These are phyloP conservation scores for Fusarium sp. DNA, from an alignment of 2,329 filamentous ascomycete species.

Conservation along the genomic window DNA sequence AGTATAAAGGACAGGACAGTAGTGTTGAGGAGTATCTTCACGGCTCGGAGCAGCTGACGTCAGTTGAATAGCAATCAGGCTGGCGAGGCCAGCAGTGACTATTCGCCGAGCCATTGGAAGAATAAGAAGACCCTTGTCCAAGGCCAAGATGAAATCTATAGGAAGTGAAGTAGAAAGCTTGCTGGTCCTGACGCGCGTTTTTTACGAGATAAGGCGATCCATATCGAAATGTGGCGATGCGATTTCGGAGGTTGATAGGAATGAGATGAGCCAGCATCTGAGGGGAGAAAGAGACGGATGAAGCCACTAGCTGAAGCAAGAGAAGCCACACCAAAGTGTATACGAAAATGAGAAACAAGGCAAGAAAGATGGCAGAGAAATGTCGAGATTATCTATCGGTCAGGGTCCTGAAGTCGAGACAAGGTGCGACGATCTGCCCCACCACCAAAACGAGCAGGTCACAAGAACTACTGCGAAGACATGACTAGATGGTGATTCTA, in stretches of 20 bases:
- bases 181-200: slow-evolving; percentile 17
- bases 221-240: slow-evolving; percentile 30
- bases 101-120: slow-evolving; percentile 32
- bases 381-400: slow-evolving; percentile 28
- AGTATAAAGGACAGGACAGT: slow-evolving; percentile 42
- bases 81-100: slow-evolving; percentile 21
- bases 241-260: slow-evolving; percentile 22
- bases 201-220: slow-evolving; percentile 28
- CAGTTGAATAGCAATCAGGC: slow-evolving; percentile 13
- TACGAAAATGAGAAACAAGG: slow-evolving; percentile 6
- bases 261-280: slow-evolving; percentile 18
- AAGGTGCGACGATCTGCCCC: slow-evolving; percentile 36
- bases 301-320: not conserved
- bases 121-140: not conserved
- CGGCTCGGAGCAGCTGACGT: slow-evolving; percentile 30
- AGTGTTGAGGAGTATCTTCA: slow-evolving; percentile 17
- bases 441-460: slow-evolving; percentile 39
- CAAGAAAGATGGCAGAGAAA: slow-evolving; percentile 7
- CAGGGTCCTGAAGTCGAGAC: slow-evolving; percentile 26
- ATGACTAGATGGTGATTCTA: slow-evolving; percentile 28
- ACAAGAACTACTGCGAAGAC: slow-evolving; percentile 23
- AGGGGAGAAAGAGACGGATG: not conserved
- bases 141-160: not conserved
- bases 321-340: not conserved
- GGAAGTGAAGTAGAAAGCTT: not conserved